Evolutionary conservation across 1,284 basidiomycete genomes (phyloP).

Genomic region (Moniliella sp.): DNA sequence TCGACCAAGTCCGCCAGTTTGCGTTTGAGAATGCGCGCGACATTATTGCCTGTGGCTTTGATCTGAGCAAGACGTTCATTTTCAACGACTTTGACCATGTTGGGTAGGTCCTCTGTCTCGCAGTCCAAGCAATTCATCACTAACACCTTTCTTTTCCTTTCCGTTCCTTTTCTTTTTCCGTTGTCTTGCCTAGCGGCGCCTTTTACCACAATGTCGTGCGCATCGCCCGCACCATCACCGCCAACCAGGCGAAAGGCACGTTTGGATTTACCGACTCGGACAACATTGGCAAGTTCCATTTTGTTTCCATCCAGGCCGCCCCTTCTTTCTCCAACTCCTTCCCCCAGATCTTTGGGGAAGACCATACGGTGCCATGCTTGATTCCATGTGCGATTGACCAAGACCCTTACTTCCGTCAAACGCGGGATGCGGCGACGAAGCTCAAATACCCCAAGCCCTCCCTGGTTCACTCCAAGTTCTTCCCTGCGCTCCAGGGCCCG

Average conservation of each 20-base stretch:
- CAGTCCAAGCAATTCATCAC: too few relatives aligned
- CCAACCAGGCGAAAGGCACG: conserved; percentile 80
- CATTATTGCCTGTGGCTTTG: conserved; percentile 87
- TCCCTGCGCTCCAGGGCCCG: conserved; percentile 87
- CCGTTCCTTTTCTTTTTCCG: not conserved
- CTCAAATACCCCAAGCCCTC: conserved; percentile 88
- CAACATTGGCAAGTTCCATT: conserved; percentile 94
- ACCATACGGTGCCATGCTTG: conserved; percentile 64
- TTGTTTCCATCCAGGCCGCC: conserved; percentile 85
- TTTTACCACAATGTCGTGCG: conserved; percentile 89
- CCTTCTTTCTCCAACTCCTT: conserved; percentile 96
- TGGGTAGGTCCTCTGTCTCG: too few relatives aligned
- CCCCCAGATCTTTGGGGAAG: conserved; percentile 87
- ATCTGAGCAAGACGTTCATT: conserved; percentile 81
- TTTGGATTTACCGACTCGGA: conserved; percentile 75
- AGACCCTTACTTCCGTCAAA: conserved; percentile 76
- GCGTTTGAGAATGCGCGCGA: conserved; percentile 69
- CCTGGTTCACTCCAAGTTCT: conserved; percentile 84
- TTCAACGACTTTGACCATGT: conserved; percentile 79
- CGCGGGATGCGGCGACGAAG: conserved; percentile 74
- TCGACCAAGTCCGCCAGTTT: conserved; percentile 68
- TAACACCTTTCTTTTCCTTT: not conserved
- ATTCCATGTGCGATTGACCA: conserved; percentile 99
- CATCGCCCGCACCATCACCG: conserved; percentile 76
- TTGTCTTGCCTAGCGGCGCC: conserved; percentile 44